Conservation (phyloP, 1,139 yeast species). For the Pichia inconspicua region DNA sequence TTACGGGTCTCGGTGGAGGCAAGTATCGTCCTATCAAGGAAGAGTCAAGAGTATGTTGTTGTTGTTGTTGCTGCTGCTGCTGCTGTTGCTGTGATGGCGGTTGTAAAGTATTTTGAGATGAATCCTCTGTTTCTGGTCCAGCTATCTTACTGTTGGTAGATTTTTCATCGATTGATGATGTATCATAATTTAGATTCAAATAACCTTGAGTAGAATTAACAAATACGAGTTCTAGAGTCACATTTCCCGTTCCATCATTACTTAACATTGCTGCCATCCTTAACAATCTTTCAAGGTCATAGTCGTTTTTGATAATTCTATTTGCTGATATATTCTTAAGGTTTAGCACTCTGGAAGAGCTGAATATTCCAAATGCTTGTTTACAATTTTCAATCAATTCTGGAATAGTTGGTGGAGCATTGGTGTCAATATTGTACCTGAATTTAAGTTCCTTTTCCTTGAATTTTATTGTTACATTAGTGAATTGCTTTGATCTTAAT, state of each 20-base stretch:
- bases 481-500: constrained; percentile 13
- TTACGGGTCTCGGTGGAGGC: constrained; percentile 15
- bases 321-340: constrained; percentile 20
- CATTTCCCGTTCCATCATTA: constrained; percentile 15
- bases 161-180: background rate
- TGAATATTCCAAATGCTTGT: constrained; percentile 51
- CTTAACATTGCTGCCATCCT: constrained; percentile 15
- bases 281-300: constrained; percentile 24
- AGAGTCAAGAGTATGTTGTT: background rate
- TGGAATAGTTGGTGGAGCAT: constrained; percentile 60
- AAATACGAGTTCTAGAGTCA: constrained; percentile 21
- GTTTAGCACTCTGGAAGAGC: constrained; percentile 29
- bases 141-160: background rate
- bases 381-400: constrained; percentile 68
- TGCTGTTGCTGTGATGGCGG: background rate
- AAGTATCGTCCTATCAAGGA: constrained; percentile 12
- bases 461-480: constrained; percentile 38
- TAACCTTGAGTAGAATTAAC: constrained; percentile 23
- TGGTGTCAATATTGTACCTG: constrained; percentile 47
- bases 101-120: background rate
- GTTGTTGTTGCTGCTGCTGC: background rate
- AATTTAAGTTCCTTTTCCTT: constrained; percentile 42
- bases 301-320: constrained; percentile 21
- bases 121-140: background rate
- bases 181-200: constrained; percentile 22